Conservation (phyloP, 495 filamentous ascomycete species). For the Mytilinidion resinicola region DNA sequence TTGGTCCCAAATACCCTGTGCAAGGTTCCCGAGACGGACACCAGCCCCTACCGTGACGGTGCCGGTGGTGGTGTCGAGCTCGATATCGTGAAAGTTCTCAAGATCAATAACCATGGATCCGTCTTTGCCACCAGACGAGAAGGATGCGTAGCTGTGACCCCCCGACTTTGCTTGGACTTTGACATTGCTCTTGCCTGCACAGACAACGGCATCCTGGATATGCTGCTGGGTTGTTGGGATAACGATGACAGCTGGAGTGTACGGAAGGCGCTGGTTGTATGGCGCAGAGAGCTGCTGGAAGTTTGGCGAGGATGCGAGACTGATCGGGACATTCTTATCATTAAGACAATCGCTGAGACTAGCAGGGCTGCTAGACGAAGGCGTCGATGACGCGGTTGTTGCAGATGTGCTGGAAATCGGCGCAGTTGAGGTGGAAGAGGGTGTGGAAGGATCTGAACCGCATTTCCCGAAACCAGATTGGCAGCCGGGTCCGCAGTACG, state of each 20-base stretch:
- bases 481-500: slow-evolving; percentile 9
- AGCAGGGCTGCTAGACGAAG: background rate
- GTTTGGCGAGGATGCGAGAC: background rate
- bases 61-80: slow-evolving; percentile 47
- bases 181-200: slow-evolving; percentile 47
- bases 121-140: slow-evolving; percentile 45
- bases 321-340: slow-evolving; percentile 11
- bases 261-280: slow-evolving; percentile 60
- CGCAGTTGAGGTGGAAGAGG: background rate
- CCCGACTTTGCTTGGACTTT: slow-evolving; percentile 70
- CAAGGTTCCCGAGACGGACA: slow-evolving; percentile 54
- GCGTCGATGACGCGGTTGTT: slow-evolving; percentile 1
- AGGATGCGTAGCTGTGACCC: slow-evolving; percentile 66
- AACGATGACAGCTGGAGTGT: slow-evolving; percentile 56
- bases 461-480: slow-evolving; percentile 9
- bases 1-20: slow-evolving; percentile 49
- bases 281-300: slow-evolving; percentile 29
- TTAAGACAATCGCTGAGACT: slow-evolving; percentile 7
- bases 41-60: slow-evolving; percentile 63
- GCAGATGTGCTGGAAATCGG: slow-evolving; percentile 2
- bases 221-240: slow-evolving; percentile 54
- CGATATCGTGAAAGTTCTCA: slow-evolving; percentile 43
- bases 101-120: slow-evolving; percentile 55
- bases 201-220: slow-evolving; percentile 53
- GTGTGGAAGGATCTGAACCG: background rate